Evolutionary conservation across 257 asterid genomes (phyloP).

Genomic region (Lithospermum erythrorhizon): DNA sequence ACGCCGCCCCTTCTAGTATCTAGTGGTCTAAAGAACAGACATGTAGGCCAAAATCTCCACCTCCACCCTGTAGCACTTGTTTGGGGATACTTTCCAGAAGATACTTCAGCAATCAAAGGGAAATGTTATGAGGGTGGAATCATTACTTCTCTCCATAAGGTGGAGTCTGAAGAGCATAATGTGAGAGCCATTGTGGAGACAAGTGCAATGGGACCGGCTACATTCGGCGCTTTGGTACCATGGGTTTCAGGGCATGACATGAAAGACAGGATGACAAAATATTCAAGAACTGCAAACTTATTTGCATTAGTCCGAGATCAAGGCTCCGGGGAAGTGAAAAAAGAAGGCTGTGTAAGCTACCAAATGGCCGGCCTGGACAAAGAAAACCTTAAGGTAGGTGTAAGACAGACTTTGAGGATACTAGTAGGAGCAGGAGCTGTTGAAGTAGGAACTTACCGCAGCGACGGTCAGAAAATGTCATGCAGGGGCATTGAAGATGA

Average conservation of each 20-base stretch:
- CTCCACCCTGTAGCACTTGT: conserved; percentile 64
- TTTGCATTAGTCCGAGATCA: conserved; percentile 52
- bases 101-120: conserved; percentile 37
- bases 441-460: conserved; percentile 81
- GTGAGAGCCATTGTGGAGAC: conserved; percentile 50
- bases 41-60: conserved; percentile 75
- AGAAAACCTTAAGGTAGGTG: conserved; percentile 48
- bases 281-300: conserved; percentile 46
- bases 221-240: conserved; percentile 44
- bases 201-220: conserved; percentile 52
- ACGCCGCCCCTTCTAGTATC: conserved; percentile 69
- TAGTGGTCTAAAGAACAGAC: conserved; percentile 60
- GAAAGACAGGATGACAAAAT: conserved; percentile 50
- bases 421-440: conserved; percentile 72
- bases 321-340: conserved; percentile 62
- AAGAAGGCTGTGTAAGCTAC: conserved; percentile 38
- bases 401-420: conserved; percentile 62
- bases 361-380: conserved; percentile 28
- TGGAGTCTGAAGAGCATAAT: conserved; percentile 31
- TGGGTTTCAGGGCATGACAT: conserved; percentile 61
- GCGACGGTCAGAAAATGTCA: conserved; percentile 59
- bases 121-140: conserved; percentile 72
- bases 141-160: conserved; percentile 61
- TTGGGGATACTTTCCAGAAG: conserved; percentile 89
- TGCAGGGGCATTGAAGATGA: conserved; percentile 36